Percentiles rank a stretch among this genome's conserved stretches.
These are phyloP conservation scores for Croton laevigatus DNA, from an alignment of 441 rosid species.

Conservation along the genomic window DNA sequence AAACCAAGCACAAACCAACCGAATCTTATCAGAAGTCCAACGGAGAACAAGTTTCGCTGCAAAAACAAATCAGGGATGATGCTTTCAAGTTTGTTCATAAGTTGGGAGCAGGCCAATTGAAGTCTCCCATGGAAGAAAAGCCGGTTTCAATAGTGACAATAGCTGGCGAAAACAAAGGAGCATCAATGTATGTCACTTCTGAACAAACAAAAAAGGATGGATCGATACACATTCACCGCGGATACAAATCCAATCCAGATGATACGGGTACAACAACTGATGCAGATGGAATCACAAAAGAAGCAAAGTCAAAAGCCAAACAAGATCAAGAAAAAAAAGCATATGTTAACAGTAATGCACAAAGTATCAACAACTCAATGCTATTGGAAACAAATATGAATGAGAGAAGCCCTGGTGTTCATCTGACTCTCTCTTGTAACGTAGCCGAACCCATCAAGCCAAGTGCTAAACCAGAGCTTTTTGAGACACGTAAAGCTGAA, in stretches of 20 bases:
- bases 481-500: slow-evolving; percentile 39
- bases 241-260: slow-evolving; percentile 56
- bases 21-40: slow-evolving; percentile 33
- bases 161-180: slow-evolving; percentile 91
- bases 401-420: slow-evolving; percentile 70
- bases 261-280: slow-evolving; percentile 56
- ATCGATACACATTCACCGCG: slow-evolving; percentile 55
- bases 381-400: slow-evolving; percentile 50
- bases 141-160: slow-evolving; percentile 48
- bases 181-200: slow-evolving; percentile 51
- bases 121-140: slow-evolving; percentile 40
- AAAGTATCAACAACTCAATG: slow-evolving; percentile 68
- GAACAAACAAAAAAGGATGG: slow-evolving; percentile 47
- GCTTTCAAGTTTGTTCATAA: slow-evolving; percentile 51
- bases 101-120: slow-evolving; percentile 41
- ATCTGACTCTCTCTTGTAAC: slow-evolving; percentile 33
- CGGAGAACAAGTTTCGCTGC: slow-evolving; percentile 40
- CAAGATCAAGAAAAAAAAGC: slow-evolving; percentile 40
- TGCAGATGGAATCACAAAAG: slow-evolving; percentile 40
- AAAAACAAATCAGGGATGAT: slow-evolving; percentile 61
- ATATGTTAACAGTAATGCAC: slow-evolving; percentile 63
- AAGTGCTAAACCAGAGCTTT: slow-evolving; percentile 24
- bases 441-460: slow-evolving; percentile 27
- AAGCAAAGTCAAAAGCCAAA: slow-evolving; percentile 22
- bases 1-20: slow-evolving; percentile 20